These are phyloP conservation scores for Melastoma candidum DNA, from an alignment of 441 rosid genomes.

Conservation along the genomic window DNA sequence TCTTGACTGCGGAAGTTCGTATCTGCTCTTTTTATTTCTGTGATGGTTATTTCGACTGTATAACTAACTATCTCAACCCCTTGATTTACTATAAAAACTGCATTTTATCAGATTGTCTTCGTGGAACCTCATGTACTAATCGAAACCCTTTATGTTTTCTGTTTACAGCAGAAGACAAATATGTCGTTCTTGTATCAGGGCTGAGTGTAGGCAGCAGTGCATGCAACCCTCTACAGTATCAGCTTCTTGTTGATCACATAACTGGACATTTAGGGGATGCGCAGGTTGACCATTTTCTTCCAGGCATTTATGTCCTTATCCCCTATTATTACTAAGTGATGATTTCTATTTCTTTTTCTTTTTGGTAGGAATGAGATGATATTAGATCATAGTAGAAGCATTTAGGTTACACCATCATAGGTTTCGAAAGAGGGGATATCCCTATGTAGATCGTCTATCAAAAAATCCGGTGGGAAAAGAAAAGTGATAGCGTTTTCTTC, in stretches of 20 bases:
- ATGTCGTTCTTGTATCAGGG: constrained; percentile 76
- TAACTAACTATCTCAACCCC: no score
- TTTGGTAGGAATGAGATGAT: no score
- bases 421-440: no score
- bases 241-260: constrained; percentile 93
- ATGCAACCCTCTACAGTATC: constrained; percentile 78
- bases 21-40: neutral
- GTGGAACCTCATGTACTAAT: no score
- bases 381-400: no score
- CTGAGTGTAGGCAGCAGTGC: constrained; percentile 55
- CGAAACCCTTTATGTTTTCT: constrained; percentile 7
- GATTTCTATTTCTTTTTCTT: neutral
- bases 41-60: no score
- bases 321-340: neutral
- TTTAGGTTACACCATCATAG: no score
- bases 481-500: no score
- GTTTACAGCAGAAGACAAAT: constrained; percentile 71
- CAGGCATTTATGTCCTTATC: neutral
- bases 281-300: constrained; percentile 35
- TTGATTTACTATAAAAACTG: no score
- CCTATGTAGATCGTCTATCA: no score
- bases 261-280: constrained; percentile 90
- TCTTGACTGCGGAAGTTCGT: neutral
- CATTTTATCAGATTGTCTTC: no score
- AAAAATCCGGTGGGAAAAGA: no score